Base-by-base conservation (phyloP, 2,329 filamentous ascomycete genomes). In the Paecilomyces fulvus region DNA sequence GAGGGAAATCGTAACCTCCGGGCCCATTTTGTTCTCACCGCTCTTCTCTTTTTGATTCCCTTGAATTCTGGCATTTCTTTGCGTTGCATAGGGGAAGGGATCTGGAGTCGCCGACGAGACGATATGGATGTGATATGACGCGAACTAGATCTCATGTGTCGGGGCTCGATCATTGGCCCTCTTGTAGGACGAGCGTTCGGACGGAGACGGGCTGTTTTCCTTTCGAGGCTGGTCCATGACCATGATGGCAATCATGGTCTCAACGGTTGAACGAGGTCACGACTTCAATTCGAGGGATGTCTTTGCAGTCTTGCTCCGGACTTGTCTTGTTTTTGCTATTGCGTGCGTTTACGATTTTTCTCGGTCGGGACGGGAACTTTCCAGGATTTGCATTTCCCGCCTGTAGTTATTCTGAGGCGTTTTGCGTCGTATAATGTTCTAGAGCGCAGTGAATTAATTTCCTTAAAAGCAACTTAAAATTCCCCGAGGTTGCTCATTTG, bases 41-140 rank as follows among this genome's bases (percentile, higher is more conserved):
- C 49, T 59, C 58, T 60, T 56, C 53, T 58, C 56, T 55, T 57
- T 53, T 57, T 59, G 60, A 57, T 63, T 65, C 57, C 58, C 60
- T 58, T 61, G 56, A 55, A 55, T 61, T 60, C 59, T 62, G 59
- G 63, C 60, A 58, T 58, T 54, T 57, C 59, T 59, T 52, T 23
- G 25, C 49, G 30, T 54, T 28, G 49, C 30, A 30, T 48, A 30
- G 52, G 52, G 43, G 43, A 54, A 30, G 28, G 52, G 43, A 28
- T n/a, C 21, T 28, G 30, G 52, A n/a, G 33, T 12, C 21, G 20
- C 17, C 12, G 37, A 48, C 14, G 52, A 14, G 52, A 53, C 12
- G 23, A 28, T 21, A 49, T 20, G 20, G 23, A 48, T 54, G 30
- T 11, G 25, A 30, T 30, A 50, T 23, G 49, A 50, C 20, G 49